Conservation (phyloP, 1,139 yeast genomes). For the Debaryomyces sp. region DNA sequence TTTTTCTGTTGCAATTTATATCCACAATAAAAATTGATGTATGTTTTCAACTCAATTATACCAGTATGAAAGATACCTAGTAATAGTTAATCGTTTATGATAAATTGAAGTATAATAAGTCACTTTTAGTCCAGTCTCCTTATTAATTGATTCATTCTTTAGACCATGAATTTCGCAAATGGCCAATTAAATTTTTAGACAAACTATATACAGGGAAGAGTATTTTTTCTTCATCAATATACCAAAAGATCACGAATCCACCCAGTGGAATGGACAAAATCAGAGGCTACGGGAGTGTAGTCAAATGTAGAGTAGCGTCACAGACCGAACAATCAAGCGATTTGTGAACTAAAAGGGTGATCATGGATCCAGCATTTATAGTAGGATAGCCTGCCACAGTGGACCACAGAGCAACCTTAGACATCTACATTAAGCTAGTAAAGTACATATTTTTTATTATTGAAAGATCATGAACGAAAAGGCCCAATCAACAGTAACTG, state of each 20-base stretch:
- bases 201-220: constrained; percentile 8
- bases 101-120: background rate
- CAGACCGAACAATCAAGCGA: background rate
- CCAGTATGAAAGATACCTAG: background rate
- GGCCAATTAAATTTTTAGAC: constrained; percentile 13
- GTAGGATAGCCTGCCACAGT: background rate
- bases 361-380: background rate
- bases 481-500: constrained; percentile 8
- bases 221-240: background rate
- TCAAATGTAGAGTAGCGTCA: background rate
- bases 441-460: constrained; percentile 8
- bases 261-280: background rate
- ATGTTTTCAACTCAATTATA: constrained; percentile 5
- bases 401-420: background rate
- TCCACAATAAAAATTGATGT: constrained; percentile 1
- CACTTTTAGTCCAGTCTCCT: background rate
- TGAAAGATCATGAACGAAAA: constrained; percentile 9
- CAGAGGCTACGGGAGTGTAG: background rate
- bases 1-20: constrained; percentile 1
- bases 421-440: background rate
- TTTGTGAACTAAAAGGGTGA: background rate
- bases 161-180: constrained; percentile 9
- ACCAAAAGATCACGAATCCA: background rate
- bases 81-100: constrained; percentile 1
- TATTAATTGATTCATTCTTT: constrained; percentile 3